A percentile compares a stretch with the other conserved stretches of the same genome.
Evolutionary conservation across 208 protist species (phyloP).

Genomic region (Porcisia hertigi): DNA sequence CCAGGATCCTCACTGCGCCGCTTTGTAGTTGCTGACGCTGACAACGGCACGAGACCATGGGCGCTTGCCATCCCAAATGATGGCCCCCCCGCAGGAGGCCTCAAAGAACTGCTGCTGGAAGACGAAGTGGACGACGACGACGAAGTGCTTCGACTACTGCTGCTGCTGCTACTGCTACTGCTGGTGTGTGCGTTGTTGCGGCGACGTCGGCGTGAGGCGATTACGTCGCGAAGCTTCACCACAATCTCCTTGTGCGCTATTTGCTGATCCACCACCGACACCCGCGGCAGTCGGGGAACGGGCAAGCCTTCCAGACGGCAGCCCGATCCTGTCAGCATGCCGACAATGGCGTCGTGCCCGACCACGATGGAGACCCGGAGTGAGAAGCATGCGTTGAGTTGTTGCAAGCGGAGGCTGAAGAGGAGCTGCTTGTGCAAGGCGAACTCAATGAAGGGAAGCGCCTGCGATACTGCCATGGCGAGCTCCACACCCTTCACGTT

Average conservation of each 20-base stretch:
- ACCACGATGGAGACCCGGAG: conserved; percentile 79
- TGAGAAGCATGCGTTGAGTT: conserved; percentile 88
- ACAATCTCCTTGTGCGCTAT: conserved; percentile 68
- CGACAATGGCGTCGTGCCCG: conserved; percentile 70
- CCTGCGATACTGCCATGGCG: conserved; percentile 81
- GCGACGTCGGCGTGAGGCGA: conserved; percentile 42
- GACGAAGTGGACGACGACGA: conserved; percentile 33
- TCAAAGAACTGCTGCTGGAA: conserved; percentile 9
- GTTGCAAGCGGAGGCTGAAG: conserved; percentile 78
- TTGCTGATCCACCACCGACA: conserved; percentile 63
- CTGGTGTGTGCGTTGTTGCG: conserved; percentile 13
- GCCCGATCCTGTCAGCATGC: conserved; percentile 77
- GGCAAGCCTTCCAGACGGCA: conserved; percentile 78
- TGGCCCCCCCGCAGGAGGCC: not conserved
- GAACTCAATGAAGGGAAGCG: conserved; percentile 90
- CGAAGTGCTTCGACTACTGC: conserved; percentile 27
- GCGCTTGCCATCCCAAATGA: not conserved
- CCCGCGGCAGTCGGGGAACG: conserved; percentile 52
- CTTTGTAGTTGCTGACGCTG: not conserved
- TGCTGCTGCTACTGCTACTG: conserved; percentile 25
- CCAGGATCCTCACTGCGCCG: not conserved
- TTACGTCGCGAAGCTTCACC: conserved; percentile 60
- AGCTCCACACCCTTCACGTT: conserved; percentile 73
- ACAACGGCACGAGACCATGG: not conserved
- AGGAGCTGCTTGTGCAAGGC: conserved; percentile 90